Conservation (phyloP, 805 yeast genomes). For the Cyberlindnera veronae region DNA sequence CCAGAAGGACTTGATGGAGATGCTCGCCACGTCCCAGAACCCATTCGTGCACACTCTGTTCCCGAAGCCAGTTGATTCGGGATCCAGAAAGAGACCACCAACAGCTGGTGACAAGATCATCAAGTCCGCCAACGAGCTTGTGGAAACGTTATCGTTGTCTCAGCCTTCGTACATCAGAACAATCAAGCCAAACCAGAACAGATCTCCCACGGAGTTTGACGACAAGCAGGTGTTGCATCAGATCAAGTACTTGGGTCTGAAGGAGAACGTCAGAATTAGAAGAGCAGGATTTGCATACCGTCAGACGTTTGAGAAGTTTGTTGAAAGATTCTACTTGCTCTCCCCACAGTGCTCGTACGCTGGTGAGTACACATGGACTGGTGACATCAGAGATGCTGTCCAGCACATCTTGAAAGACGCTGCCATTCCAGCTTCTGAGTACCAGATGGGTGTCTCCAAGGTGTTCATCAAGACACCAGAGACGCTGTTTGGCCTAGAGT, state of each 20-base stretch:
- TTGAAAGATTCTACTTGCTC: conserved; percentile 85
- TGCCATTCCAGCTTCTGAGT: conserved; percentile 75
- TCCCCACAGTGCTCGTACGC: conserved; percentile 93
- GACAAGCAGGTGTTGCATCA: conserved; percentile 89
- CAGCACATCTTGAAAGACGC: conserved; percentile 50
- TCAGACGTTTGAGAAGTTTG: conserved; percentile 94
- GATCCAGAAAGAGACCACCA: conserved; percentile 80
- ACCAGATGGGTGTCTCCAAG: conserved; percentile 87
- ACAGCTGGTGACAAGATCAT: conserved; percentile 96
- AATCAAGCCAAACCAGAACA: conserved; percentile 93
- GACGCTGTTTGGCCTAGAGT: conserved; percentile 90
- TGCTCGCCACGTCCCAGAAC: conserved; percentile 70
- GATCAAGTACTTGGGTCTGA: conserved; percentile 90
- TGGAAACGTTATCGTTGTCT: conserved; percentile 84
- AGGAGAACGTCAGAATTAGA: conserved; percentile 95
- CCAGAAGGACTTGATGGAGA: conserved; percentile 80
- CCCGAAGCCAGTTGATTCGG: conserved; percentile 63
- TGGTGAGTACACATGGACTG: conserved; percentile 66
- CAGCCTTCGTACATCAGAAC: conserved; percentile 96
- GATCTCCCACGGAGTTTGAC: conserved; percentile 87
- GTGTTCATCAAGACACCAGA: conserved; percentile 97
- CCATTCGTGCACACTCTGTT: conserved; percentile 55
- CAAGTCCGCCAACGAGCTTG: conserved; percentile 83
- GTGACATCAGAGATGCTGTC: conserved; percentile 54
- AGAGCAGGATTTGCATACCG: conserved; percentile 99